Conservation (phyloP, 768 basidiomycete species). For the Tricholoma sp. region DNA sequence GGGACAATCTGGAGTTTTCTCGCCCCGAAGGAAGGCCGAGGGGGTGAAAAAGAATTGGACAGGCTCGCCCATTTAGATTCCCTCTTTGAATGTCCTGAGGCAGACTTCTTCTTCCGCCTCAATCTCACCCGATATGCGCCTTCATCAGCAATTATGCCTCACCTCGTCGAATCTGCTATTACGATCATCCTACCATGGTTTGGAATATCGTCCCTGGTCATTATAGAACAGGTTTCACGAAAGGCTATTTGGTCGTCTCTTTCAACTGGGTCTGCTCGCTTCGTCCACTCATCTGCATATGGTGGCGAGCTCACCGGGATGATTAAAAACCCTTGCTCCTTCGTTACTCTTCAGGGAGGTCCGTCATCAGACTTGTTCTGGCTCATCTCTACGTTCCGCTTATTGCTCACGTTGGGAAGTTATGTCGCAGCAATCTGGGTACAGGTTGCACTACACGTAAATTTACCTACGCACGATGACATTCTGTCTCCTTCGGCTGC, state of each 20-base stretch:
- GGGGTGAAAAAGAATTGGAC: neutral
- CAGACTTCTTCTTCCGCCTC: neutral
- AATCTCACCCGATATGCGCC: neutral
- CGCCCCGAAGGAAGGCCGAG: neutral
- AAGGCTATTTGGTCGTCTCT: neutral
- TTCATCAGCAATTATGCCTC: neutral
- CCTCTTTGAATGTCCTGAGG: neutral
- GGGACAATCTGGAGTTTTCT: neutral
- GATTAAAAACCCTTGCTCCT: neutral
- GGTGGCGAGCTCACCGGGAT: neutral
- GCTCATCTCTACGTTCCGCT: neutral
- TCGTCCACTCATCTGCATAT: neutral
- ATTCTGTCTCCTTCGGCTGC: neutral
- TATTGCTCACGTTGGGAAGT: neutral
- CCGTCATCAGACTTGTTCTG: neutral
- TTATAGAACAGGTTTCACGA: neutral
- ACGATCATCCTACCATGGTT: neutral
- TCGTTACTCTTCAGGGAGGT: neutral
- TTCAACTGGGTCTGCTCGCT: neutral
- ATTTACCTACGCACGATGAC: neutral
- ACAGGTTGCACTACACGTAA: neutral
- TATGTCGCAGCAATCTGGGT: neutral
- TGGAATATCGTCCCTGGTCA: neutral
- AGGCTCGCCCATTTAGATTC: neutral
- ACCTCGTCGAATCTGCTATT: neutral